A percentile compares a stretch with the other conserved stretches of the same genome.
Conservation (phyloP, 768 basidiomycete species). For the Psilocybe sp. region DNA sequence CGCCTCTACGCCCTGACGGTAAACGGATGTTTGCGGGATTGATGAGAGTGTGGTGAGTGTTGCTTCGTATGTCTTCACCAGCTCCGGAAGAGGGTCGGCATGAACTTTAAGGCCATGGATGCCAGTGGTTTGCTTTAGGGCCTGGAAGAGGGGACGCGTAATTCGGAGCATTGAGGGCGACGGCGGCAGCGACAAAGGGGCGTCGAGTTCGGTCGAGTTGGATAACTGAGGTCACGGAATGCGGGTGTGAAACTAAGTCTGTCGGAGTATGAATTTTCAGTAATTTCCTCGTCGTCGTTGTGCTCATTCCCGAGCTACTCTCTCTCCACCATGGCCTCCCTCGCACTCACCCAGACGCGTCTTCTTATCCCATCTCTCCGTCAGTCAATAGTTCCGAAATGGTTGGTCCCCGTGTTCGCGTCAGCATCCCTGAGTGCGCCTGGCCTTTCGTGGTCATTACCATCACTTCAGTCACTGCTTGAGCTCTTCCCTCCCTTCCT, state of each 20-base stretch:
- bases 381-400: conserved; percentile 17
- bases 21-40: conserved; percentile 82
- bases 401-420: conserved; percentile 17
- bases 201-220: neutral
- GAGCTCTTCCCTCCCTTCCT: conserved; percentile 88
- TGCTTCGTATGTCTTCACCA: conserved; percentile 70
- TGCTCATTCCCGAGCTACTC: conserved; percentile 6
- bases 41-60: conserved; percentile 68
- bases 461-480: conserved; percentile 39
- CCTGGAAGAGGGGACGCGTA: conserved; percentile 68
- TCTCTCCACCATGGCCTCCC: conserved; percentile 30
- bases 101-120: conserved; percentile 84
- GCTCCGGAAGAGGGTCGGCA: conserved; percentile 77
- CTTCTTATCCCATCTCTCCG: conserved; percentile 16
- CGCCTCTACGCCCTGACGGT: conserved; percentile 86
- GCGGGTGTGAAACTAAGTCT: conserved; percentile 14
- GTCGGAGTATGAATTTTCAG: conserved; percentile 40
- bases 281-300: conserved; percentile 14
- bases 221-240: neutral
- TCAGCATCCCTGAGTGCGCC: conserved; percentile 14
- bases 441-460: conserved; percentile 30
- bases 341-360: conserved; percentile 22
- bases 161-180: conserved; percentile 64
- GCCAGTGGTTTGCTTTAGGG: conserved; percentile 78
- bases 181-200: conserved; percentile 14